Conservation (phyloP, 345 rosid species). For the Eucalyptus paniculata region DNA sequence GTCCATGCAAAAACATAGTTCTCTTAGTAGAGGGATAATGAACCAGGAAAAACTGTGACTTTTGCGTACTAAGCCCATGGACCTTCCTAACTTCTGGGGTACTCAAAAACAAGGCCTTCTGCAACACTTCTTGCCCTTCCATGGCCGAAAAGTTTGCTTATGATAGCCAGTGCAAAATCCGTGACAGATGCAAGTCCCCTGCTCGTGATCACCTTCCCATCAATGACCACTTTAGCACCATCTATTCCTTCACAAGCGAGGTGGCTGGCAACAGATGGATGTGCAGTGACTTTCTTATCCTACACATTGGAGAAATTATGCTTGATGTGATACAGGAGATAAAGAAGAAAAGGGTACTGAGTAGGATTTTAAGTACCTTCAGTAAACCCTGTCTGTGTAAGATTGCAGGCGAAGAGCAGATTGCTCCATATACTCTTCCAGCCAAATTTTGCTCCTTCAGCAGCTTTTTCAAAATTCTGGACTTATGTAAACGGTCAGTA, state of each 20-base stretch:
- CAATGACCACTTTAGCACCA: constrained; percentile 67
- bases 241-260: constrained; percentile 10
- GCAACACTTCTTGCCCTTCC: constrained; percentile 81
- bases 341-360: neutral
- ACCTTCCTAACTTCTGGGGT: constrained; percentile 26
- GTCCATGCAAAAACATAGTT: neutral
- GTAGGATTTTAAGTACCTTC: constrained; percentile 24
- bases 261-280: constrained; percentile 25
- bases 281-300: constrained; percentile 54
- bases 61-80: neutral
- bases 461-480: constrained; percentile 61
- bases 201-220: constrained; percentile 79
- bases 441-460: constrained; percentile 60
- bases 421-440: constrained; percentile 69
- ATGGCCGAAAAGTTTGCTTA: constrained; percentile 74
- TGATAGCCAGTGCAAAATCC: constrained; percentile 62
- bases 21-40: neutral
- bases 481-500: constrained; percentile 50
- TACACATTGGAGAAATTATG: constrained; percentile 4
- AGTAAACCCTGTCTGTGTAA: constrained; percentile 62
- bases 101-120: constrained; percentile 79
- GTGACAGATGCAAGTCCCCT: constrained; percentile 50
- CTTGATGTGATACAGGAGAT: neutral
- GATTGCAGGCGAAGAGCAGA: constrained; percentile 45
- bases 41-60: neutral